Conservation (phyloP, 768 basidiomycete genomes). For the Cubamyces lactineus region DNA sequence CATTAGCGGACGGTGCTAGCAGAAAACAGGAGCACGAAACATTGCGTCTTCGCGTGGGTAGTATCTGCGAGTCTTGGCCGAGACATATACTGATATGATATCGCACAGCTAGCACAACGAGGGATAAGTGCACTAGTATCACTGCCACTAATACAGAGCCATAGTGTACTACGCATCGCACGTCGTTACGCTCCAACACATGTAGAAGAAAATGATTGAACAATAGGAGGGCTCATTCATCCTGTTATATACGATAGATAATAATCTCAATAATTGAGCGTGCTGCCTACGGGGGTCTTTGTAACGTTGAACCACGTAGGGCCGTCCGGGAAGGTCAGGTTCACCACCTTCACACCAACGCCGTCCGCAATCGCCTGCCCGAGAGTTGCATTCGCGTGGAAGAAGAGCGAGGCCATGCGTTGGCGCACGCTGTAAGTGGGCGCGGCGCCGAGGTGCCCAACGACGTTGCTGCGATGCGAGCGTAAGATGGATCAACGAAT, state of each 20-base stretch:
- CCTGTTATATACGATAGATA: neutral
- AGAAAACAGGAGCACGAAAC: no score
- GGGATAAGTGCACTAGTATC: no score
- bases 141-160: no score
- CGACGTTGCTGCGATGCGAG: constrained; percentile 35
- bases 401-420: constrained; percentile 40
- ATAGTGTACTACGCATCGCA: no score
- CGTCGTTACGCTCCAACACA: no score
- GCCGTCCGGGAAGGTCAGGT: constrained; percentile 26
- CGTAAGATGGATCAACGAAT: neutral
- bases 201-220: no score
- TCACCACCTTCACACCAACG: constrained; percentile 28
- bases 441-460: constrained; percentile 43
- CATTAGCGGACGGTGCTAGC: no score
- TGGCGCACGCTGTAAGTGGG: constrained; percentile 34
- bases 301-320: constrained; percentile 33
- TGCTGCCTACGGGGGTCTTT: constrained; percentile 22
- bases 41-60: no score
- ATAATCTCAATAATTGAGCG: constrained; percentile 20
- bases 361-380: constrained; percentile 42
- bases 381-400: constrained; percentile 41
- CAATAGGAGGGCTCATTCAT: no score
- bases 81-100: no score
- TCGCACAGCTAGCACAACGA: no score
- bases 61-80: no score